Percentiles rank a stretch among this genome's conserved stretches.
phyloP scores from a whole-genome alignment of 305 asterid species.

The Fraxinus velutina region DNA sequence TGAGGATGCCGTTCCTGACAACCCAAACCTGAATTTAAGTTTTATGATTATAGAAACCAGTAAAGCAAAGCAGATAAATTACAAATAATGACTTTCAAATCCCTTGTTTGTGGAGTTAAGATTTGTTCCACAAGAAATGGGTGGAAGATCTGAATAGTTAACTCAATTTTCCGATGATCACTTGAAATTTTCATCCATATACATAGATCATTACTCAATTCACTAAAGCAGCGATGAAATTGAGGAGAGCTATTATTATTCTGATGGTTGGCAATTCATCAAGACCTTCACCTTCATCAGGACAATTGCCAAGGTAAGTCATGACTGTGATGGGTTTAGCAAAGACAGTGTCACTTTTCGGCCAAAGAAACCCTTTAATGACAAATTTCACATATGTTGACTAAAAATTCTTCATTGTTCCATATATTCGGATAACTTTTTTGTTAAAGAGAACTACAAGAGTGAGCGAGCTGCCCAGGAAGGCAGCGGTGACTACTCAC shows the following conservation, averaged over 20 bases:
- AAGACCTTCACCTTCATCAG: slow-evolving; percentile 1
- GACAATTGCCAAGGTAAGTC: not conserved
- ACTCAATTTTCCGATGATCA: not conserved
- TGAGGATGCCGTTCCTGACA: not conserved
- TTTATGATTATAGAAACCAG: not conserved
- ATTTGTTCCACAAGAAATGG: not conserved
- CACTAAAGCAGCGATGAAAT: not conserved
- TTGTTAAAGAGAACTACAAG: not conserved
- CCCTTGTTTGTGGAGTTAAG: not conserved
- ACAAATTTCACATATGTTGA: not conserved
- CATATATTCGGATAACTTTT: not conserved
- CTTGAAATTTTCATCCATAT: not conserved
- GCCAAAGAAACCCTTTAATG: not conserved
- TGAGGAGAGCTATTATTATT: not conserved
- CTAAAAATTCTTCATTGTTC: not conserved
- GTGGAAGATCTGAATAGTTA: not conserved
- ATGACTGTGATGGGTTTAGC: not conserved
- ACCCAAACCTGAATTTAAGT: not conserved
- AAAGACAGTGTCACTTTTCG: not conserved
- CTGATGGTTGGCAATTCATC: not conserved
- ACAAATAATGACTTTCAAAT: not conserved
- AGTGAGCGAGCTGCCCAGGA: not conserved
- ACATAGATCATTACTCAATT: not conserved
- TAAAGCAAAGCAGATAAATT: not conserved
- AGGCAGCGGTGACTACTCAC: not conserved